These are phyloP conservation scores for Coemansia sp. DNA, from an alignment of 192 early-diverging fungal genomes.

Conservation along the genomic window DNA sequence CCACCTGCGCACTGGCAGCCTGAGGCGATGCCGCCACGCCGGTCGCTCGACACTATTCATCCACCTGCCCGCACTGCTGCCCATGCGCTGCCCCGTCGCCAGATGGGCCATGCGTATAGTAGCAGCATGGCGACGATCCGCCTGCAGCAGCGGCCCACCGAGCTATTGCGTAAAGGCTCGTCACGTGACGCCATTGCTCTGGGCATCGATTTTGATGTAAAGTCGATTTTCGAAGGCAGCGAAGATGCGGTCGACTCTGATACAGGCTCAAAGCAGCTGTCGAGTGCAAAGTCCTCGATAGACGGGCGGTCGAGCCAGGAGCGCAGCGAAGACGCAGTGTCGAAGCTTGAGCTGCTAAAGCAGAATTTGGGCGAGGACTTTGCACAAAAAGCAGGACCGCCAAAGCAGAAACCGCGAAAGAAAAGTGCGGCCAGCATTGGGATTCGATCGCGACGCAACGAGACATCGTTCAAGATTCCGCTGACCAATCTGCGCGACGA, in stretches of 20 bases:
- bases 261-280: background rate
- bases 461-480: conserved; percentile 28
- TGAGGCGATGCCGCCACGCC: conserved; percentile 29
- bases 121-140: conserved; percentile 51
- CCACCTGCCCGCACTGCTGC: conserved; percentile 12
- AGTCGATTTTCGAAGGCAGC: conserved; percentile 30
- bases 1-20: conserved; percentile 14
- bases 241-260: conserved; percentile 4
- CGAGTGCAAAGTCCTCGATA: conserved; percentile 11
- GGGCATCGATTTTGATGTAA: conserved; percentile 51
- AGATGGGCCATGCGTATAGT: conserved; percentile 34
- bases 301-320: conserved; percentile 14
- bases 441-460: conserved; percentile 32
- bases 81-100: conserved; percentile 14
- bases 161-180: conserved; percentile 50
- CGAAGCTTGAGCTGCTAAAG: too few species aligned
- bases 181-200: conserved; percentile 49
- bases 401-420: conserved; percentile 3
- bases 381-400: background rate
- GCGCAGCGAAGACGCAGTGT: background rate
- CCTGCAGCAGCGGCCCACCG: conserved; percentile 55
- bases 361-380: too few species aligned
- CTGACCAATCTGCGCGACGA: conserved; percentile 33
- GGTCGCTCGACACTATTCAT: conserved; percentile 37
- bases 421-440: conserved; percentile 24